These are phyloP conservation scores for Pleurotus sapidus DNA, from an alignment of 768 basidiomycete genomes.

Conservation along the genomic window DNA sequence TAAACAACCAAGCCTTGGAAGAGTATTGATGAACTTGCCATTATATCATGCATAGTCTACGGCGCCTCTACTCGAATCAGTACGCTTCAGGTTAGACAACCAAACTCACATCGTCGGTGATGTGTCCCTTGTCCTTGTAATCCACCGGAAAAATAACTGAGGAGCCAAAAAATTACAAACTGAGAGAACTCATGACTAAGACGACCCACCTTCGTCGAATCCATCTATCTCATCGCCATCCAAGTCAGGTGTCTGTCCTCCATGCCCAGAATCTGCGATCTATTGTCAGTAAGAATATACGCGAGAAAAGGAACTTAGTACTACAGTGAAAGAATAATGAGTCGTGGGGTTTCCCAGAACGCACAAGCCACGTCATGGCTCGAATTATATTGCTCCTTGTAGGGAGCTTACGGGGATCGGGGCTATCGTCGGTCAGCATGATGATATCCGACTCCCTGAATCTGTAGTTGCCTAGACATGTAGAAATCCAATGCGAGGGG, in stretches of 20 bases:
- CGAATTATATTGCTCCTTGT: slow-evolving; percentile 46
- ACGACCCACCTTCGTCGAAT: slow-evolving; percentile 62
- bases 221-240: slow-evolving; percentile 83
- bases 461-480: slow-evolving; percentile 23
- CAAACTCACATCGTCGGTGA: slow-evolving; percentile 61
- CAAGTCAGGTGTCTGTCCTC: slow-evolving; percentile 81
- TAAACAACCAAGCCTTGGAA: not conserved
- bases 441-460: slow-evolving; percentile 59
- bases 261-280: slow-evolving; percentile 81
- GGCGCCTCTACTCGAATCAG: not conserved
- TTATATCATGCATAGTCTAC: slow-evolving; percentile 47
- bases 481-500: not conserved
- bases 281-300: not conserved
- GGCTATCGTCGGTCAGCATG: not conserved
- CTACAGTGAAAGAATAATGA: slow-evolving; percentile 77
- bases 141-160: slow-evolving; percentile 89
- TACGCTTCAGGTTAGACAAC: not conserved
- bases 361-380: slow-evolving; percentile 61
- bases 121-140: slow-evolving; percentile 70
- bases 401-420: slow-evolving; percentile 18
- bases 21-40: slow-evolving; percentile 28
- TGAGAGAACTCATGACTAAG: not conserved
- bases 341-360: slow-evolving; percentile 64
- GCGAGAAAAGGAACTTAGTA: slow-evolving; percentile 9
- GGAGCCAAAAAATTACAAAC: not conserved